Evolutionary conservation across 179 eudicot species (phyloP).

Genomic region (Pouteria campechiana): DNA sequence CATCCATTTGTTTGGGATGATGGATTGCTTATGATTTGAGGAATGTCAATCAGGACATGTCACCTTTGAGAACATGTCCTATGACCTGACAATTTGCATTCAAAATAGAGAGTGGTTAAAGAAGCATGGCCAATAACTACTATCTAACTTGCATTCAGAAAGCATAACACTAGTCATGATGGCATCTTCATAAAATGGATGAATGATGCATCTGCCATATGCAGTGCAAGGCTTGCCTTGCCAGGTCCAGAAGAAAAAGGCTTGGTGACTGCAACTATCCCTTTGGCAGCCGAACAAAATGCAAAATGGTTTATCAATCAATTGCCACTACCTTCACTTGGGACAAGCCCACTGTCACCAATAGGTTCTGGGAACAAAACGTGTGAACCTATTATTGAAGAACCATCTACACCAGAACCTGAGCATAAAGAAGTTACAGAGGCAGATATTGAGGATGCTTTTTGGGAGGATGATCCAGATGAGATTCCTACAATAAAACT

Average conservation of each 20-base stretch:
- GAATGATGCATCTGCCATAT: no score
- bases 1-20: no score
- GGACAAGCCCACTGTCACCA: constrained; percentile 7
- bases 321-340: constrained; percentile 17
- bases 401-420: constrained; percentile 56
- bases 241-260: constrained; percentile 42
- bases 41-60: no score
- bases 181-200: not conserved
- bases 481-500: constrained; percentile 21
- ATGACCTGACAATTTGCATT: no score
- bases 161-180: constrained; percentile 18
- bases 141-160: no score
- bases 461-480: constrained; percentile 6
- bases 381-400: constrained; percentile 83
- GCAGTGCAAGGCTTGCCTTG: constrained; percentile 38
- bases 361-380: constrained; percentile 3
- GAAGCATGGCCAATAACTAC: no score
- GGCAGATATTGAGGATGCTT: constrained; percentile 36
- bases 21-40: no score
- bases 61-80: no score
- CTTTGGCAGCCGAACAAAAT: constrained; percentile 3
- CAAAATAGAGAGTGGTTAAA: no score
- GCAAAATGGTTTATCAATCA: constrained; percentile 11
- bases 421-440: constrained; percentile 6
- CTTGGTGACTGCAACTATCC: constrained; percentile 13